Percentiles rank a stretch among this genome's conserved stretches.
These are phyloP conservation scores for Colletotrichum euphorbiae DNA, from an alignment of 2,329 filamentous ascomycete genomes.

Conservation along the genomic window DNA sequence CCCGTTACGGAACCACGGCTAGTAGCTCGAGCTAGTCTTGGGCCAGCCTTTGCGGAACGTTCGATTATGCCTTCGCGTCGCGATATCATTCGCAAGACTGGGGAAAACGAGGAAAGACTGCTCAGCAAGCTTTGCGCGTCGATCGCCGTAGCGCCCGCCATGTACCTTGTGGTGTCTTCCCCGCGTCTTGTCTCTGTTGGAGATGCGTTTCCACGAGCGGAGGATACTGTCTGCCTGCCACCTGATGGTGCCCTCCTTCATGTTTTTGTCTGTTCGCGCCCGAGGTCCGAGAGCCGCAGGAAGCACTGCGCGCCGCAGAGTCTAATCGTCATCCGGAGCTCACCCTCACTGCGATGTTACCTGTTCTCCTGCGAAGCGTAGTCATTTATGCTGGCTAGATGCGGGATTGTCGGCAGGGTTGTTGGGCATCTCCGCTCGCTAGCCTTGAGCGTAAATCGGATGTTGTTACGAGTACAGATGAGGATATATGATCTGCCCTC, in stretches of 20 bases:
- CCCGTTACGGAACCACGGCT: background rate
- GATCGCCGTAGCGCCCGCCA: constrained; percentile 13
- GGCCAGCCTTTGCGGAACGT: background rate
- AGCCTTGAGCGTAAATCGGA: constrained; percentile 9
- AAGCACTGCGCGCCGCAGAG: constrained; percentile 12
- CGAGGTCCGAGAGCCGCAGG: background rate
- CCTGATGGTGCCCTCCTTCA: constrained; percentile 16
- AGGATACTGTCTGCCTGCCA: constrained; percentile 1
- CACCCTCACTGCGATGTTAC: constrained; percentile 10
- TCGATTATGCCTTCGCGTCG: background rate
- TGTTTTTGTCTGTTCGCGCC: constrained; percentile 7
- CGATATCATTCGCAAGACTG: constrained; percentile 12
- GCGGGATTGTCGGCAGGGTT: constrained; percentile 26
- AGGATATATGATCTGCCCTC: constrained; percentile 25
- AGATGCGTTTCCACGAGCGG: constrained; percentile 3
- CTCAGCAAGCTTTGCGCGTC: constrained; percentile 14
- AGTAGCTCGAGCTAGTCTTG: background rate
- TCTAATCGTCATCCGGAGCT: constrained; percentile 36
- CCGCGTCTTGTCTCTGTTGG: constrained; percentile 10
- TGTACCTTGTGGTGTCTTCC: background rate
- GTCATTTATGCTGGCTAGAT: constrained; percentile 25
- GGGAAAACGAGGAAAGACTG: constrained; percentile 5
- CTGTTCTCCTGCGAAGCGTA: background rate
- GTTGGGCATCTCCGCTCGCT: constrained; percentile 4
- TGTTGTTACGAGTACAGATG: constrained; percentile 6